Evolutionary conservation across 768 basidiomycete species (phyloP).

Genomic region (Serendipita sp.): DNA sequence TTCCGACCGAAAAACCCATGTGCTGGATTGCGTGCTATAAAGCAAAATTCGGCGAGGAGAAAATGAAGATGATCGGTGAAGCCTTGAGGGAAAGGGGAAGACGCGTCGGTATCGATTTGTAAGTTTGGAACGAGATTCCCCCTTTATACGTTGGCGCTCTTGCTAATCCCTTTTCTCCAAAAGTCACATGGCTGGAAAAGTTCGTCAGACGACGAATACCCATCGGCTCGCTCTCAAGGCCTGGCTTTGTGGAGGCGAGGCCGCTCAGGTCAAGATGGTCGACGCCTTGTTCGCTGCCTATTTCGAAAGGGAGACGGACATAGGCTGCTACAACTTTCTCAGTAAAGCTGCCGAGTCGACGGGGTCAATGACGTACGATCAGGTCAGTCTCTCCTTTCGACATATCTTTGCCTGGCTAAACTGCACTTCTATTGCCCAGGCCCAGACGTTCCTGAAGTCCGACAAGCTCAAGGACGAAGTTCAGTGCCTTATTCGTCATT

Average conservation of each 20-base stretch:
- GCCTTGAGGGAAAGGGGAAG: constrained; percentile 35
- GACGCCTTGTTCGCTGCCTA: constrained; percentile 48
- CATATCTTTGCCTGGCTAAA: no score
- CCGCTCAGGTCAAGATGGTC: constrained; percentile 39
- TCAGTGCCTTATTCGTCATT: constrained; percentile 41
- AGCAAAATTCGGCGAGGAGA: constrained; percentile 35
- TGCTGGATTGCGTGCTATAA: constrained; percentile 1
- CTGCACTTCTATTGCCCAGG: constrained; percentile 23
- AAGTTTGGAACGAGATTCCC: constrained; percentile 13
- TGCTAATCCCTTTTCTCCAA: not conserved
- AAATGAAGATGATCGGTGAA: constrained; percentile 25
- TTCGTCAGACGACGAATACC: constrained; percentile 49
- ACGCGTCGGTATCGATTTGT: constrained; percentile 45
- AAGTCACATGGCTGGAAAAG: constrained; percentile 42
- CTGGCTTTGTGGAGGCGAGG: constrained; percentile 41
- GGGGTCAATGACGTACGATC: constrained; percentile 40
- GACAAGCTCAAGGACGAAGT: constrained; percentile 53
- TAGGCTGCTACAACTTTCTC: constrained; percentile 41
- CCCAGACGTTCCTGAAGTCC: constrained; percentile 44
- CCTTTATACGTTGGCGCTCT: not conserved
- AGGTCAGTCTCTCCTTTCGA: constrained; percentile 27
- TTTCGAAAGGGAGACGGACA: constrained; percentile 48
- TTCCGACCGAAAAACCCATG: constrained; percentile 17
- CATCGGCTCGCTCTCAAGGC: constrained; percentile 62
- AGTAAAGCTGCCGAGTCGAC: constrained; percentile 38